Evolutionary conservation across 169 alveolate genomes (phyloP), one percentile per base, ranked within the genome.

Genomic region (Theileria annulata): DNA sequence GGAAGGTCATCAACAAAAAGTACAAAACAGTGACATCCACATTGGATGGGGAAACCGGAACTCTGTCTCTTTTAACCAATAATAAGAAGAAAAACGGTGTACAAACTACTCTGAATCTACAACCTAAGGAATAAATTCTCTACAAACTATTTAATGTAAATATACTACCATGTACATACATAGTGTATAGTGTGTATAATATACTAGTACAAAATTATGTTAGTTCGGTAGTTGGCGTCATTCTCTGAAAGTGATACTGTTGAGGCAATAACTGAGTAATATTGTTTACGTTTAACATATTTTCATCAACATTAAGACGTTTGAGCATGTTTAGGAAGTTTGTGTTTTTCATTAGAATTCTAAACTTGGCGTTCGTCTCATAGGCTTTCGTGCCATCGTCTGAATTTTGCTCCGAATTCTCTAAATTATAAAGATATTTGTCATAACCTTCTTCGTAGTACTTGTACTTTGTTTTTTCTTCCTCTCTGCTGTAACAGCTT

Each of bases 21-120:
- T 92, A 95, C 95, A 78, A 91, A 31, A 86, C 81, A 12, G 73
- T 93, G 64, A 92, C 96, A 3, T 68, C 93, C 13, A 92, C 96
- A 19, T 78, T 90, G 51, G 77, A 90, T 35, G 92, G 94, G 13
- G 75, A 75, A 42, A 87, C 74, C 37, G 87, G 85, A 31, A 60
- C 79, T 49, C 76, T 82, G 27, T 27, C 66, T 56, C 74, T 80
- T 13, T 17, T 47, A n/a, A 67, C 47, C 49, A 71, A 71, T 17
- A 23, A 56, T 3, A 66, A 80, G 30, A 74, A 74, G 69, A 25
- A 60, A 17, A 35, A 35, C 47, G 3, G 8, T 35, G 47, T 5
- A 25, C 66, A 58, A 58, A 58, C 30, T 58, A 28, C 33, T 28
- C 30, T 28, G 42, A 8, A 58, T 25, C 30, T 58, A 58, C 33